Base-by-base conservation (phyloP, 2,329 filamentous ascomycete genomes). In the Aspergillus tamarii region DNA sequence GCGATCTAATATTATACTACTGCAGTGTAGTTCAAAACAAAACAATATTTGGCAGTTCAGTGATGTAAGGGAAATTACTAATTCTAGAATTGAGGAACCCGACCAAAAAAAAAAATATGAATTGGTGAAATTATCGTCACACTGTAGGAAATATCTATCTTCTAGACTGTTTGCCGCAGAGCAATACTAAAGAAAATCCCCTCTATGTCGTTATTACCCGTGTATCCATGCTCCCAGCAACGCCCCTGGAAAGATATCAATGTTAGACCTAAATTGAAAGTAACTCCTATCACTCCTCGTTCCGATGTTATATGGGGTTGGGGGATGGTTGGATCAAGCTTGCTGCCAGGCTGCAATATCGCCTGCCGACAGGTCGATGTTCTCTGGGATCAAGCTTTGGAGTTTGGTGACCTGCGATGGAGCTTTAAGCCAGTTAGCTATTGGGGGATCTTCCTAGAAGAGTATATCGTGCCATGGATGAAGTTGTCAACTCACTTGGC, bases 271-370 rank as follows among this genome's bases (percentile, higher is more conserved):
- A 52, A 34, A 23, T 14, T n/a, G 14, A 52, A 52, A 12, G 48
- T 32, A 52, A 32, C 48, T 52, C 48, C 28, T 36, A 14, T 52
- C 28, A 50, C 46, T 50, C 46, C 46, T 50, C 26, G 10, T 10
- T 34, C 9, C 16, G 16, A 52, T 32, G 28, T 28, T 34, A 48
- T 16, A 12, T 46, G 43, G 10, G 43, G 26, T 10, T 32, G 12
- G 34, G 5, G 3, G 39, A 14, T 53, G 36, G n/a, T 26, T 28
- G 30, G 7, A 45, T 46, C 32, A 67, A 34, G 58, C 60, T 54
- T 62, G 59, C 54, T 76, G 73, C 74, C 74, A 76, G n/a, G 66
- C 66, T 10, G 69, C 69, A 58, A 77, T 76, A 28, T 76, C 74
- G 4, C 68, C 68, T 7, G 66, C 57, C 7, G 74, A 70, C 34